These are phyloP conservation scores for Chlamydomonas sp. DNA, from an alignment of 139 green algal genomes.

Conservation along the genomic window DNA sequence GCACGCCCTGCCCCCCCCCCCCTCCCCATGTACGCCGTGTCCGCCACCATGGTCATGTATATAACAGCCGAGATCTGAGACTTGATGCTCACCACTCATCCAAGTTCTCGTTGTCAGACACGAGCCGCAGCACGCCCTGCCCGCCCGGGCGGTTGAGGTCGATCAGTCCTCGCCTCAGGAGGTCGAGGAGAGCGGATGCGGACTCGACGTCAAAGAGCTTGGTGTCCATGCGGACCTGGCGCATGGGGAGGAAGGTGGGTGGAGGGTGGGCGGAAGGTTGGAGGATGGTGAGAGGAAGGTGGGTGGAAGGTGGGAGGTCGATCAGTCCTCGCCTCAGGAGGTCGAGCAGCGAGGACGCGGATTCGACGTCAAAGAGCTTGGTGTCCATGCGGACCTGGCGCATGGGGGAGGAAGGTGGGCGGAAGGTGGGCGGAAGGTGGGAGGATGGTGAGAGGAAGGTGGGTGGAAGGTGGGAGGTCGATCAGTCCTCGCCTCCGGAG, in stretches of 20 bases:
- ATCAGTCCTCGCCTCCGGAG: too few species aligned
- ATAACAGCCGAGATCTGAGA: too few species aligned
- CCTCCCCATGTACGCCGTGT: too few species aligned
- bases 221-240: slow-evolving; percentile 14
- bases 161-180: slow-evolving; percentile 11
- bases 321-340: slow-evolving; percentile 13
- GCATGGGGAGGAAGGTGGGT: background rate
- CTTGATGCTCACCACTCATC: slow-evolving; percentile 17
- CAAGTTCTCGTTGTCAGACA: slow-evolving; percentile 14
- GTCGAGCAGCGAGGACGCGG: slow-evolving; percentile 19
- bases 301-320: too few species aligned
- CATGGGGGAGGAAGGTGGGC: background rate
- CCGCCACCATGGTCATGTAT: too few species aligned
- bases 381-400: slow-evolving; percentile 8
- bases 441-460: background rate
- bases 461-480: too few species aligned
- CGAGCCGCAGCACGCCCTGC: slow-evolving; percentile 14
- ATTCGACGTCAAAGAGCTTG: slow-evolving; percentile 25
- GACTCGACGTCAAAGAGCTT: slow-evolving; percentile 17
- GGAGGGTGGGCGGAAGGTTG: too few species aligned
- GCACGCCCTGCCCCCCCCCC: slow-evolving; percentile 8
- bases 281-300: too few species aligned
- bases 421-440: background rate
- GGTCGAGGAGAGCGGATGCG: slow-evolving; percentile 4
- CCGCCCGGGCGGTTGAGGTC: slow-evolving; percentile 13